These are phyloP conservation scores for Penicillium paxilli DNA, from an alignment of 495 filamentous ascomycete species.

Conservation along the genomic window DNA sequence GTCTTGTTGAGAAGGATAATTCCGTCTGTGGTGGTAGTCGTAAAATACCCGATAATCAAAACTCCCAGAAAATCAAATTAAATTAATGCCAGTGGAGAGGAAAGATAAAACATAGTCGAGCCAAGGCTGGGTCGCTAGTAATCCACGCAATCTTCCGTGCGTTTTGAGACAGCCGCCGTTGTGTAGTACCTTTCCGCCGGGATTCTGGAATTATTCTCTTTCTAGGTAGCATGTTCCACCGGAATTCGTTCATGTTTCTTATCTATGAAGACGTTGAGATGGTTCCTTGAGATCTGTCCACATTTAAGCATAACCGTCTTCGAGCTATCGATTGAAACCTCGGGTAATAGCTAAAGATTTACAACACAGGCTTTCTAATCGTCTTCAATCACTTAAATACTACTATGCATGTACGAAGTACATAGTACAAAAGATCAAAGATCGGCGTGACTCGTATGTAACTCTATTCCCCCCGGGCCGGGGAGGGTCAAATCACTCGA, in stretches of 20 bases:
- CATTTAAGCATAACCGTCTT: no score
- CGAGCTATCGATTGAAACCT: no score
- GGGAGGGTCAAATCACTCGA: neutral
- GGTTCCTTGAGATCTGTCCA: no score
- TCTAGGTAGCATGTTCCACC: no score
- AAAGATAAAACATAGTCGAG: neutral
- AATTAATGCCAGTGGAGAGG: neutral
- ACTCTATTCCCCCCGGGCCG: neutral
- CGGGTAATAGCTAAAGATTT: no score
- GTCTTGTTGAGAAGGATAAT: neutral
- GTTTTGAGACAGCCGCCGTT: slow-evolving; percentile 11
- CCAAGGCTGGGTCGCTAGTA: slow-evolving; percentile 2
- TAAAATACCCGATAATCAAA: neutral
- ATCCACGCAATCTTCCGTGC: slow-evolving; percentile 17
- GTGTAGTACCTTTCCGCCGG: slow-evolving; percentile 1
- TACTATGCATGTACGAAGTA: no score
- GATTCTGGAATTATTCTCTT: slow-evolving; percentile 1
- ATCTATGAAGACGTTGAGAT: no score
- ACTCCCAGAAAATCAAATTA: neutral
- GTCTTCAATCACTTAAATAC: neutral
- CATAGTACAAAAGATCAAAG: neutral
- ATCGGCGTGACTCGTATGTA: neutral
- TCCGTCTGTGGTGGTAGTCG: neutral
- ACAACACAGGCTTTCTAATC: no score
- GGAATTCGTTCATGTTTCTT: no score